Evolutionary conservation across 345 rosid genomes (phyloP).

Genomic region (Eucalyptus regnans): DNA sequence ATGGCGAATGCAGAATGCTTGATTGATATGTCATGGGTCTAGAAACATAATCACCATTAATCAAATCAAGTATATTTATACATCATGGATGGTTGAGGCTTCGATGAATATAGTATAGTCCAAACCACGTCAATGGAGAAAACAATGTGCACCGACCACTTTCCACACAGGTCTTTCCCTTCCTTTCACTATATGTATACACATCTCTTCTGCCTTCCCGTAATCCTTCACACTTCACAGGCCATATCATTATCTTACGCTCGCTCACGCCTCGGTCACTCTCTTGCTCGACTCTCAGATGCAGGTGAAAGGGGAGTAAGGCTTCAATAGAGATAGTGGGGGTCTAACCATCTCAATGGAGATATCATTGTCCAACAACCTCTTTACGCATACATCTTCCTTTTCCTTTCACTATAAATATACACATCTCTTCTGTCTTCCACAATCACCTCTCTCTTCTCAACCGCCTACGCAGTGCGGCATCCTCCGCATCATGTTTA

Average conservation of each 20-base stretch:
- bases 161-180: no score
- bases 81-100: background rate
- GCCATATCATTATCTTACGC: no score
- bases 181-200: no score
- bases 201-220: accelerated
- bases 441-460: background rate
- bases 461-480: background rate
- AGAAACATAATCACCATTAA: background rate
- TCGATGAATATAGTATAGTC: no score
- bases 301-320: no score
- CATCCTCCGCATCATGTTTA: background rate
- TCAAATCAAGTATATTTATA: background rate
- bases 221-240: no score
- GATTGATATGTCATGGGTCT: background rate
- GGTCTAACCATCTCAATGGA: background rate
- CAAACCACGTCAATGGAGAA: no score
- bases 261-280: no score
- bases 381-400: background rate
- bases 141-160: no score
- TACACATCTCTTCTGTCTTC: background rate
- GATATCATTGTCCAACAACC: background rate
- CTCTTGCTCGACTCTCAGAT: no score
- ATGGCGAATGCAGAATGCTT: background rate
- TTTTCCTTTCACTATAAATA: background rate
- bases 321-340: no score